Base-by-base conservation (phyloP, 1,139 yeast species). In the Blastobotrys apis region DNA sequence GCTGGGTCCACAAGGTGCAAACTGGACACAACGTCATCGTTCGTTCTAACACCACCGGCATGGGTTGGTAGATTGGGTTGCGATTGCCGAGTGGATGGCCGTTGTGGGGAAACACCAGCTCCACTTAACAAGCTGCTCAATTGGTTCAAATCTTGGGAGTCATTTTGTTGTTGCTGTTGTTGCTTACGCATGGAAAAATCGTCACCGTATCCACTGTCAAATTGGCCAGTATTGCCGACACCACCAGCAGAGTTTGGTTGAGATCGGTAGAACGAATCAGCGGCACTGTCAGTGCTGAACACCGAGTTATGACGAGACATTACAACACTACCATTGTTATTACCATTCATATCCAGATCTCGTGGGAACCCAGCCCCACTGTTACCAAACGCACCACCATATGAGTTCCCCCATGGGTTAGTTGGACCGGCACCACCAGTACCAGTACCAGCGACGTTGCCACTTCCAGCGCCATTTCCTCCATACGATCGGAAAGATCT, bases 1-100 rank as follows among this genome's bases (percentile, higher is more conserved):
- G 52, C 51, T 1, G 53, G 52, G 34, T 56, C 60, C 10, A 52
- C 50, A 10, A 33, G 37, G 13, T 38, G 41, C 32, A 37, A 33
- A 13, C 45, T 39, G 34, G 43, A 34, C 19, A n/a, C 17, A 31
- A 9, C 33, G 4, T 12, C 12, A 4, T 12, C 10, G 26, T 23
- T 23, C 15, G 15, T 6, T 19, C 5, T 5, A 22, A 15, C 29
- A 15, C 17, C 17, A 23, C 31, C 19, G n/a, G 17, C 17, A 33
- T 19, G 8, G 8, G 22, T 12, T 16, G 17, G 20, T 27, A 37
- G 17, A 19, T 32, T 31, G 13, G 30, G 36, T 23, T 39, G 42
- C 16, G 42, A 39, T 16, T 32, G 36, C 5, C n/a, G 15, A 3
- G 3, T 8, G 4, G 36, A 5, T 12, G 36, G 42, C 13, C 42